Conservation (phyloP, 2,329 filamentous ascomycete species). For the Penicillium brasilianum region DNA sequence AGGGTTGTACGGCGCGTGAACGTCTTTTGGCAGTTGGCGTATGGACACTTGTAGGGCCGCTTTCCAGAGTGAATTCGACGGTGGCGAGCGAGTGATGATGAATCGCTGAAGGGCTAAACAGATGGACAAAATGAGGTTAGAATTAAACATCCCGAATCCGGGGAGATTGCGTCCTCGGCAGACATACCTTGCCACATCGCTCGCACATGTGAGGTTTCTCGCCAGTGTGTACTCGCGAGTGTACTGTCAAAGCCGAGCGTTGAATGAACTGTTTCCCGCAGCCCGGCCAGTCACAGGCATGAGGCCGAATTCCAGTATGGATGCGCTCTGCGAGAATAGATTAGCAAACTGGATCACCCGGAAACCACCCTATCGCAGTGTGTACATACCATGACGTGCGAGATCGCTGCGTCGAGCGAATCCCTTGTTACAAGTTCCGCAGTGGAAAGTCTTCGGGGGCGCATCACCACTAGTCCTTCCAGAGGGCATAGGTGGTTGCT, state of each 20-base stretch:
- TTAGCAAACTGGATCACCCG: constrained; percentile 6
- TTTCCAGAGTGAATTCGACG: constrained; percentile 94
- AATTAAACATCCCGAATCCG: background rate
- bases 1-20: constrained; percentile 95
- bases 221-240: constrained; percentile 92
- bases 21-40: constrained; percentile 96
- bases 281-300: constrained; percentile 85
- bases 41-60: constrained; percentile 95
- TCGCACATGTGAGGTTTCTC: constrained; percentile 99
- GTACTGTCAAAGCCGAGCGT: constrained; percentile 91
- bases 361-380: too few relatives aligned
- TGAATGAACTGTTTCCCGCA: constrained; percentile 99
- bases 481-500: constrained; percentile 49
- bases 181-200: constrained; percentile 87
- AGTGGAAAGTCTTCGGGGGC: constrained; percentile 79
- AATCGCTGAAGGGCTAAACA: constrained; percentile 88
- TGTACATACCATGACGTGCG: constrained; percentile 80
- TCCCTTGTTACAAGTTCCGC: constrained; percentile 85
- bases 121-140: background rate
- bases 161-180: background rate
- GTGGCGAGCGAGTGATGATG: constrained; percentile 89
- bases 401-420: constrained; percentile 95
- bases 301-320: constrained; percentile 86
- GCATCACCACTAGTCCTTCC: constrained; percentile 51
- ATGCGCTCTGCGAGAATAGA: constrained; percentile 74